Evolutionary conservation across 2,329 filamentous ascomycete species (phyloP), one percentile per base, ranked within the genome.

Genomic region (Fusarium guadeloupense): DNA sequence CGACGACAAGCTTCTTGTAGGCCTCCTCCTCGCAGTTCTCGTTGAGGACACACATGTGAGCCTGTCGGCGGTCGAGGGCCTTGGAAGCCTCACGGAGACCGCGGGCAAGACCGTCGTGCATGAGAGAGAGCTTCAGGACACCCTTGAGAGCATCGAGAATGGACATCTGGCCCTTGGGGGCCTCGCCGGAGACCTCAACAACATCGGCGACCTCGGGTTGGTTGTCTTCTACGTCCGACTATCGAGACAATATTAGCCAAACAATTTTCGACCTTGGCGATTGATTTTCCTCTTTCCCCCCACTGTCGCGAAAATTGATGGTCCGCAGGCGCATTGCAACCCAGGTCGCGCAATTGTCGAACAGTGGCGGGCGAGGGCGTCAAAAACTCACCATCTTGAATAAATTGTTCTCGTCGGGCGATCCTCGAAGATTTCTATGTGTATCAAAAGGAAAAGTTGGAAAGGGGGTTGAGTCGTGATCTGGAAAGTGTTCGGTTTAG

Each of bases 151-250:
- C 95, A 77, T 99, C 95, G 73, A 97, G 89, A 76, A 98, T 93
- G 78, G 91, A 93, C 93, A 99, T 98, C 86, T 93, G 92, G 76
- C 91, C 91, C 81, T 93, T 92, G 79, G 88, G 88, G 78, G 89
- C 90, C 84, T 97, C 93, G 81, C 91, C 93, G 78, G 90, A 90
- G 79, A 97, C 93, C 84, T 98, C 94, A 82, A 98, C 93, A 86
- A 97, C 95, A 78, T 90, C 87, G 77, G 81, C 79, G 77, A 87
- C 93, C 78, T 91, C 90, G 82, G 91, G 89, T 81, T 89, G 90
- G 83, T 89, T 93, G 90, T 98, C 94, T 97, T 98, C 95, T 98
- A 94, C 94, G 93, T 98, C 94, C 93, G 94, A 98, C 95, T 97
- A 72, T 64, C 54, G 39, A 31, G 34, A 30, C 31, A 48, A 39